Evolutionary conservation across 2,329 filamentous ascomycete genomes (phyloP).

Genomic region (Fusarium cicatricum): DNA sequence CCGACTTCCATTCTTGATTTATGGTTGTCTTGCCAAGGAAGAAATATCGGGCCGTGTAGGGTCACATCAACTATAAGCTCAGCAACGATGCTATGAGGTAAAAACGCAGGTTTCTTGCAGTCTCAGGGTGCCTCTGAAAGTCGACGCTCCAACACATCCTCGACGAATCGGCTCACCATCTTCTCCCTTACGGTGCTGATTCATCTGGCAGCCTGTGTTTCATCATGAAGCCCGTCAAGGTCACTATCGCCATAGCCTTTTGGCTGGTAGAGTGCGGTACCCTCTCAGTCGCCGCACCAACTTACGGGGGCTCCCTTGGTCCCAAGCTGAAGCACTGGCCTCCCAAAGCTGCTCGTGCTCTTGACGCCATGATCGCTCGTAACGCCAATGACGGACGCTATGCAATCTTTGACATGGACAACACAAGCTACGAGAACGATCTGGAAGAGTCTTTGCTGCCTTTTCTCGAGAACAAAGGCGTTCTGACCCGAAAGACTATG

Average conservation of each 20-base stretch:
- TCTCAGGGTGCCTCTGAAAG: not conserved
- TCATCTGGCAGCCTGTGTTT: not conserved
- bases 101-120: conserved; percentile 4
- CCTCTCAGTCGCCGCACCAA: conserved; percentile 17
- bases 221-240: conserved; percentile 25
- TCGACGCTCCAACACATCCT: not conserved
- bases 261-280: conserved; percentile 24
- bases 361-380: conserved; percentile 49
- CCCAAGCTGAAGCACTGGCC: conserved; percentile 49
- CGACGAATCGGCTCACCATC: not conserved
- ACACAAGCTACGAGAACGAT: conserved; percentile 54
- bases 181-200: not conserved
- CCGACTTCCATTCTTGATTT: conserved; percentile 4
- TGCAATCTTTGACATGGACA: conserved; percentile 56
- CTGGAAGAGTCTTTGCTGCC: conserved; percentile 55
- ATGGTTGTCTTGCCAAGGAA: conserved; percentile 3
- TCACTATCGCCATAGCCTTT: conserved; percentile 21
- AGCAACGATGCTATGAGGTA: not conserved
- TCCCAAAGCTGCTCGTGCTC: conserved; percentile 44
- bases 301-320: conserved; percentile 22
- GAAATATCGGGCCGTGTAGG: conserved; percentile 25
- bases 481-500: conserved; percentile 52
- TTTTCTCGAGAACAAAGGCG: conserved; percentile 52
- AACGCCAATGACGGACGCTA: conserved; percentile 51
- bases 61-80: not conserved